Base-by-base conservation (phyloP, 163 green algal genomes). In the Scenedesmus sp. region DNA sequence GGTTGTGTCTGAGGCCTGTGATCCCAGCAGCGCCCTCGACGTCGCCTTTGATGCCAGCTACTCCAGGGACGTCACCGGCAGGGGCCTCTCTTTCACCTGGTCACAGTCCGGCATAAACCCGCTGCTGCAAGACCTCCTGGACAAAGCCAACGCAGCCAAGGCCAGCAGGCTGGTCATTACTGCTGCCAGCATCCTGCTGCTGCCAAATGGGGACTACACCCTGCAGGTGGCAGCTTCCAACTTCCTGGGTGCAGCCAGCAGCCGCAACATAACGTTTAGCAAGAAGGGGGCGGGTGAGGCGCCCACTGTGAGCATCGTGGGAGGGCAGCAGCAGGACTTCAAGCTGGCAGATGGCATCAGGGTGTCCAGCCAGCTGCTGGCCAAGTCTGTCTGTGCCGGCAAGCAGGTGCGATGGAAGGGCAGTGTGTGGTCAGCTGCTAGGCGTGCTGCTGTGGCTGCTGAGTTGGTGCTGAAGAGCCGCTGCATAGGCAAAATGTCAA, bases 1-100 rank as follows among this genome's bases (percentile, higher is more conserved):
- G 87, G 87, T 85, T 54, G 87, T 91, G 1, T 62, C 57, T 13
- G 87, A 91, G 73, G n/a, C 87, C 13, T 91, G 87, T 20, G 87
- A 91, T 23, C 3, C n/a, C 2, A 52, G 23, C 12, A 77, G 54
- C n/a, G 73, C 73, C 4, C 2, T 64, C 9, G 20, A 62, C 9
- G 26, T 59, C 8, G 34, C 34, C 9, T 91, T 86, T 91, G 87
- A 91, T 77, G 87, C 87, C 57, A 77, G 56, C 55, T 91, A 86
- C 87, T 79, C 23, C 73, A 26, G 7, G 6, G 87, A 91, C 73
- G 73, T 55, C 59, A 86, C 87, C 52, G 87, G 23, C n/a, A 59
- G 56, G 4, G 74, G 56, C 16, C 55, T 26, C 23, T 3, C 15
- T 7, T 91, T 20, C 3, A n/a, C 5, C 86, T 62, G 87, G 87